Evolutionary conservation across 2,329 filamentous ascomycete species (phyloP), one percentile per base, ranked within the genome.

Genomic region (Aspergillus eucalypticola): DNA sequence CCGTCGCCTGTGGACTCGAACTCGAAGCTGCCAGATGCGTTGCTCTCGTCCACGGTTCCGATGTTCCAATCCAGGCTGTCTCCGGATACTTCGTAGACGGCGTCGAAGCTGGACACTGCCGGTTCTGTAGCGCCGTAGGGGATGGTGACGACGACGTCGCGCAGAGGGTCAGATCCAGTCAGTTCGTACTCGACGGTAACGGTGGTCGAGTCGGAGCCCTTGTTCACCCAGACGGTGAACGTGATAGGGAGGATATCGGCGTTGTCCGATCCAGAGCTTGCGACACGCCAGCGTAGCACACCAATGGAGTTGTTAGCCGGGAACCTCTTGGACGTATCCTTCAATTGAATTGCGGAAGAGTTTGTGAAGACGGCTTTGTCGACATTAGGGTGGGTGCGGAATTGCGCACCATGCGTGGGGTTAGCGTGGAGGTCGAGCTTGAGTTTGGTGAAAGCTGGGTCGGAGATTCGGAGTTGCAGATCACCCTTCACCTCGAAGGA

Each of bases 161-260:
- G 89, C 60, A 99, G 82, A 11, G 86, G 78, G 66, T 94, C 90
- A 2, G 87, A 84, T 54, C 92, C 91, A 0, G 90, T 94, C 61
- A 96, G 85, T 76, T 99, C 95, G 75, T 98, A 99, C 78, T 98
- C 95, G 35, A 98, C 86, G 1, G 94, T 99, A 72, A 99, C 87
- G 66, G 90, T 96, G 77, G 89, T 96, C 70, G 89, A 92, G 50
- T 89, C 86, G 21, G 87, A 85, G 51, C 91, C 90, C 77, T 93
- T 92, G 78, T 96, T 97, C 62, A 96, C 91, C 95, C 95, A 99
- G 39, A 97, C 94, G 2, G 92, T 97, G 76, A 99, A 98, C 39
- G 90, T 95, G 71, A 99, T 95, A 7, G 95, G 95, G 39, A 96
- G 88, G 57, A 93, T 87, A 63, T 87, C 88, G 38, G 89, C 79